Conservation (phyloP, 352 stramenopile species). For the Saprolegnia parasitica region DNA sequence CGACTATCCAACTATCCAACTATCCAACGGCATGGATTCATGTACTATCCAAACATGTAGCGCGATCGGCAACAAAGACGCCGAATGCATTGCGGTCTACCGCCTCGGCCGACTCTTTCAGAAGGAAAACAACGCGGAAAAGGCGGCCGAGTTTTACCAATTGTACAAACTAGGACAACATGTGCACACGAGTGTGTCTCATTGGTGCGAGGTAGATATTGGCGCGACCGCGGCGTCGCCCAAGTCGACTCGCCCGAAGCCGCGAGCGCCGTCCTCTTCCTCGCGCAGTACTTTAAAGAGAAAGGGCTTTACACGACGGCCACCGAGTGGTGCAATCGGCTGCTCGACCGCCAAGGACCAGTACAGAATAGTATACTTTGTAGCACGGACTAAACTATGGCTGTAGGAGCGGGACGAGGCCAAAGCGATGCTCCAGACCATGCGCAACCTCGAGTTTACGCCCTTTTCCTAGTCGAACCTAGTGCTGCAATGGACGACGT, state of each 20-base stretch:
- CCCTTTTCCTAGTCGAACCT: neutral
- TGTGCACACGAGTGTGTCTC: too few relatives aligned
- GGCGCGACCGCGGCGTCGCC: constrained; percentile 33
- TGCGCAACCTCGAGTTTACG: constrained; percentile 37
- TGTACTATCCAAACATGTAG: constrained; percentile 25
- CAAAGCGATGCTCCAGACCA: constrained; percentile 70
- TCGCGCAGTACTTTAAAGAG: constrained; percentile 81
- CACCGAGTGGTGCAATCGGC: constrained; percentile 65
- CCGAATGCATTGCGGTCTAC: constrained; percentile 67
- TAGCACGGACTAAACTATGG: neutral
- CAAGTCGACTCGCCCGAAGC: constrained; percentile 60
- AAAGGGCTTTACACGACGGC: constrained; percentile 49
- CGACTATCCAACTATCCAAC: neutral
- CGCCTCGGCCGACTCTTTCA: constrained; percentile 60
- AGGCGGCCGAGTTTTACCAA: constrained; percentile 70
- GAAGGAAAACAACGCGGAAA: constrained; percentile 42
- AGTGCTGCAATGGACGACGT: neutral
- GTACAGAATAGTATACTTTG: neutral
- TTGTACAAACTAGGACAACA: constrained; percentile 53
- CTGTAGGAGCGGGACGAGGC: constrained; percentile 68
- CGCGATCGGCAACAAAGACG: constrained; percentile 69
- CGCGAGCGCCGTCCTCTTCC: constrained; percentile 59
- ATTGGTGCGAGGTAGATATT: constrained; percentile 28
- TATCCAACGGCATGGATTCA: neutral
- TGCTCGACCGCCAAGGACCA: constrained; percentile 69